Conservation (phyloP, 441 rosid genomes). For the Dalechampia spathulata region DNA sequence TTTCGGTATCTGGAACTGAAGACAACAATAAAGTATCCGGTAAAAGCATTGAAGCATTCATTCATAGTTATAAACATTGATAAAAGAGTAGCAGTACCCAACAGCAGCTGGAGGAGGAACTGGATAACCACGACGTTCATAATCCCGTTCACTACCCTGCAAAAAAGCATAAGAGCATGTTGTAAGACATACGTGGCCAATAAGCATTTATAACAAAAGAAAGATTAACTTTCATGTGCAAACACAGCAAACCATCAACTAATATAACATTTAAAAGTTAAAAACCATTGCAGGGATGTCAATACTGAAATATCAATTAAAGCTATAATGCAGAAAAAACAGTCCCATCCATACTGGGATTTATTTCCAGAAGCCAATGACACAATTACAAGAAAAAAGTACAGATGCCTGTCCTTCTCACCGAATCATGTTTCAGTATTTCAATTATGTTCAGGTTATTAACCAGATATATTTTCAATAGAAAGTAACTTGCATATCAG, state of each 20-base stretch:
- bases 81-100: slow-evolving; percentile 25
- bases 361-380: not conserved
- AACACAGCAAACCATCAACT: not conserved
- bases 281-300: not conserved
- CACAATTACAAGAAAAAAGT: not conserved
- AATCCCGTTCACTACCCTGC: slow-evolving; percentile 39
- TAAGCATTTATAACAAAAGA: not conserved
- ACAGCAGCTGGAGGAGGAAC: slow-evolving; percentile 27
- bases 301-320: not conserved
- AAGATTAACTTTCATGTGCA: not conserved
- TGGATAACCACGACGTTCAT: slow-evolving; percentile 35
- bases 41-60: slow-evolving; percentile 1
- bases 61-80: not conserved
- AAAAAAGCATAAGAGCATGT: too few relatives aligned
- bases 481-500: too few relatives aligned
- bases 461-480: too few relatives aligned
- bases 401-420: too few relatives aligned
- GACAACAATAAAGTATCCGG: slow-evolving; percentile 5
- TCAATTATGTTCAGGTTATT: not conserved
- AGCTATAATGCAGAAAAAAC: not conserved
- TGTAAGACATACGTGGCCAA: not conserved
- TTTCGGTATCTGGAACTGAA: slow-evolving; percentile 27
- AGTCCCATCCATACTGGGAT: not conserved
- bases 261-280: not conserved
- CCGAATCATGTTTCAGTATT: not conserved